Percentiles rank a stretch among this genome's conserved stretches.
These are phyloP conservation scores for Cutaneotrichosporon sp. DNA, from an alignment of 1,284 basidiomycete genomes.

Conservation along the genomic window DNA sequence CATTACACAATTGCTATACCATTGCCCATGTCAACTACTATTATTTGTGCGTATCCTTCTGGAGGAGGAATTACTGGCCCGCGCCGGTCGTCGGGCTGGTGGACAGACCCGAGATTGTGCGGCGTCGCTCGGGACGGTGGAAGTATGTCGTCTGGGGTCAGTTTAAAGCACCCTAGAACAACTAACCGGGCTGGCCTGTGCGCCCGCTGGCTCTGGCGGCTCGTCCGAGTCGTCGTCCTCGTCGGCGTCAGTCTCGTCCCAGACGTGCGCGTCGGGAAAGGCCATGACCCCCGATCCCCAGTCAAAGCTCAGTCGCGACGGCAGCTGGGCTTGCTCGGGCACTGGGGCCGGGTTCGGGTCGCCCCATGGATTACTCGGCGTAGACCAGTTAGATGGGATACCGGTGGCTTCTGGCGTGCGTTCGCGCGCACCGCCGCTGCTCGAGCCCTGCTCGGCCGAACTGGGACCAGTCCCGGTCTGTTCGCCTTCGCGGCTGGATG, in stretches of 20 bases:
- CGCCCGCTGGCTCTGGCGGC: slow-evolving; percentile 33
- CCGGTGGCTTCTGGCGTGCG: no score
- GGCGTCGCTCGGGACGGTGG: slow-evolving; percentile 25
- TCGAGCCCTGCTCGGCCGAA: neutral
- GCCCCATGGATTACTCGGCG: slow-evolving; percentile 38
- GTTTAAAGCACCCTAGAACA: neutral
- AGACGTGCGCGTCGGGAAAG: slow-evolving; percentile 63
- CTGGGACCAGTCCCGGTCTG: no score
- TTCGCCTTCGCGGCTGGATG: neutral
- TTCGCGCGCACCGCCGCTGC: neutral
- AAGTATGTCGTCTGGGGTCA: slow-evolving; percentile 51
- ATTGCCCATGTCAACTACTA: no score
- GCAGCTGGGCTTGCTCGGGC: neutral
- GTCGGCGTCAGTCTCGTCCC: slow-evolving; percentile 49
- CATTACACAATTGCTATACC: no score
- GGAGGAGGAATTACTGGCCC: neutral
- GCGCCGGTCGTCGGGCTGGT: neutral
- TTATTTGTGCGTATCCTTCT: neutral
- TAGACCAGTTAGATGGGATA: neutral
- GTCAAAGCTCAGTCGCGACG: slow-evolving; percentile 26
- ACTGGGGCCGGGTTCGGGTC: slow-evolving; percentile 19
- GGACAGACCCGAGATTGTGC: slow-evolving; percentile 11
- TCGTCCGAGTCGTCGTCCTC: slow-evolving; percentile 47
- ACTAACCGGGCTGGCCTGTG: slow-evolving; percentile 15
- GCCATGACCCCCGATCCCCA: slow-evolving; percentile 63